These are phyloP conservation scores for Trichosphaerium sp. DNA, from an alignment of 78 protist species.

Conservation along the genomic window DNA sequence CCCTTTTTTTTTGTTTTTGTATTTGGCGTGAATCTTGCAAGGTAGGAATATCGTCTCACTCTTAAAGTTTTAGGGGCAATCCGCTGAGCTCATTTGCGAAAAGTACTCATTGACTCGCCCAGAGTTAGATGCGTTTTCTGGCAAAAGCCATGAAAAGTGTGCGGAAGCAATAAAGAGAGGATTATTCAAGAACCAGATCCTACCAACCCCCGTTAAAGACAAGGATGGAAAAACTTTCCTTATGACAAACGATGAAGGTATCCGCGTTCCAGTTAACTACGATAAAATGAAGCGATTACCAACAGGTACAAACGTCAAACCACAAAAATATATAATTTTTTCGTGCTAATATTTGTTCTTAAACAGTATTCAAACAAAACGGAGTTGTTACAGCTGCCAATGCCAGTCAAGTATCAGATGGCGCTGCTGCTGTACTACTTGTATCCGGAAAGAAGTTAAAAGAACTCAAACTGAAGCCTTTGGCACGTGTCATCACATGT, in stretches of 20 bases:
- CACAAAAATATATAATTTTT: no score
- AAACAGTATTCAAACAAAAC: constrained; percentile 4
- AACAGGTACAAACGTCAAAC: no score
- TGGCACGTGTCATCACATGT: constrained; percentile 17
- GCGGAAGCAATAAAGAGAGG: constrained; percentile 28
- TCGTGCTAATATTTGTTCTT: no score
- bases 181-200: constrained; percentile 43
- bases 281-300: constrained; percentile 4
- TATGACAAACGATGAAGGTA: constrained; percentile 52
- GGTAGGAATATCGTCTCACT: constrained; percentile 10
- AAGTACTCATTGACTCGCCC: constrained; percentile 51
- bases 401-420: constrained; percentile 40
- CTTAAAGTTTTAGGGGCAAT: constrained; percentile 30
- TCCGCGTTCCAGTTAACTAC: constrained; percentile 18
- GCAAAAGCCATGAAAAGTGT: constrained; percentile 33
- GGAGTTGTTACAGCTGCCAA: constrained; percentile 41
- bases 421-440: constrained; percentile 37
- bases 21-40: background rate
- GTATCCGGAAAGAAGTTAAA: background rate
- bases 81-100: constrained; percentile 66
- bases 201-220: constrained; percentile 29
- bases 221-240: background rate
- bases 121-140: constrained; percentile 54
- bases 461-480: constrained; percentile 1
- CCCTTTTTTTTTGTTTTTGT: no score